Evolutionary conservation across 306 rosid species (phyloP), one percentile per base, ranked within the genome.

Genomic region (Trichosanthes cucumerina): DNA sequence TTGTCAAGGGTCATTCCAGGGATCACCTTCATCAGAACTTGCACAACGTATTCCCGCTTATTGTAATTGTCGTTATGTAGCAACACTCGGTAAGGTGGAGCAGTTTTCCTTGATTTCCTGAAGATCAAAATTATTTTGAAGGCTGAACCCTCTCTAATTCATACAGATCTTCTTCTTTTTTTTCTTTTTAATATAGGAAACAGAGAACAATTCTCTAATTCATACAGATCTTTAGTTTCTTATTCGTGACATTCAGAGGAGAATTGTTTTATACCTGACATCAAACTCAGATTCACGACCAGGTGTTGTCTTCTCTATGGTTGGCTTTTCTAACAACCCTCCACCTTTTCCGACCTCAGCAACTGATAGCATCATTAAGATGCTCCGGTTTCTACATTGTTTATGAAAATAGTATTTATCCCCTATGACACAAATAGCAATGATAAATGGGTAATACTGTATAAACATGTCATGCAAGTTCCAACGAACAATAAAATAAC

Each of bases 11-110:
- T 91, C 98, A 93, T 93, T 84, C 96, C 98, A 0, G 97, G 98
- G 77, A 93, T 93, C 62, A 93, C 98, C 82, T 93, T 93, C 98
- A 93, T 91, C 84, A 93, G 78, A 72, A 93, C 98, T 86, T 93
- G 96, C 52, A 93, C 98, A 44, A 93, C 98, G 31, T 93, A 93
- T 85, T 93, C 97, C 57, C 98, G 81, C 88, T 91, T 93, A 78
- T 93, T 93, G 43, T 38, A 90, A 86, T 91, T 85, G 85, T 93
- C 98, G 49, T 93, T 93, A 56, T 93, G 98, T 79, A 93, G 87
- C 81, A 93, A n/a, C 50, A 93, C 97, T 31, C 93, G 84, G 60
- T 89, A 93, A 1, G 98, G 98, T 0, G 98, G 98, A 0, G 97
- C 77, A 75, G 84, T 89, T 86, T 93, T 93, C 71, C 85, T 73